Conservation (phyloP, 345 rosid species). For the Salix koriyanagi region DNA sequence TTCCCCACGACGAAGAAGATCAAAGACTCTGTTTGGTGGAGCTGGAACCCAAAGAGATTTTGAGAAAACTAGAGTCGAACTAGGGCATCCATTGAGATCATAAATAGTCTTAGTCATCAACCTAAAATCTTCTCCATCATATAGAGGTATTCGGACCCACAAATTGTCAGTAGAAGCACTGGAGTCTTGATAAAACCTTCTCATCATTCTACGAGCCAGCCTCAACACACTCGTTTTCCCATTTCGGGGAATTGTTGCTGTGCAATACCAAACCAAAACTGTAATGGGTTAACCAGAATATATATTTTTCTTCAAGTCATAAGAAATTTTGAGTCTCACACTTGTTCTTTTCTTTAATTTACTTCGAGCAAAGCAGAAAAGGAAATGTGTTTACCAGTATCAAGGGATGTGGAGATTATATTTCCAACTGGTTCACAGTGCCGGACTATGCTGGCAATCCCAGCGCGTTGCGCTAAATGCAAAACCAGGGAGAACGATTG, state of each 20-base stretch:
- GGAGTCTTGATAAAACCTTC: slow-evolving; percentile 23
- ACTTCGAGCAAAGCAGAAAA: background rate
- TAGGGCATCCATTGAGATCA: slow-evolving; percentile 1
- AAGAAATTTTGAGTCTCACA: background rate
- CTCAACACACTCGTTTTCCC: slow-evolving; percentile 36
- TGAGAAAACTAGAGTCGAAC: slow-evolving; percentile 26
- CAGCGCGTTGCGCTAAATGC: slow-evolving; percentile 52
- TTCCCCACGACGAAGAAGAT: slow-evolving; percentile 23
- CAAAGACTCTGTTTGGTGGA: slow-evolving; percentile 21
- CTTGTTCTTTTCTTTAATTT: background rate
- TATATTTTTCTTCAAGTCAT: background rate
- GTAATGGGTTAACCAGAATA: no score
- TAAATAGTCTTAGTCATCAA: slow-evolving; percentile 13
- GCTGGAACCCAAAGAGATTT: slow-evolving; percentile 29
- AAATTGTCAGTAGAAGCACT: slow-evolving; percentile 13
- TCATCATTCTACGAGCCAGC: slow-evolving; percentile 37
- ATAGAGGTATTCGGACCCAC: slow-evolving; percentile 31
- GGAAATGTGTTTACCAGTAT: slow-evolving; percentile 12
- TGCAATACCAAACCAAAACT: background rate
- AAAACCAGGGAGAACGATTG: slow-evolving; percentile 35
- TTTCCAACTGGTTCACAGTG: slow-evolving; percentile 29
- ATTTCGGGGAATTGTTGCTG: slow-evolving; percentile 9
- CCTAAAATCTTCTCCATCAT: slow-evolving; percentile 26
- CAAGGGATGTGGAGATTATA: background rate
- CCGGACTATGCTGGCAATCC: slow-evolving; percentile 30